Conservation (phyloP, 2,329 filamentous ascomycete genomes). For the Colletotrichum sp. region DNA sequence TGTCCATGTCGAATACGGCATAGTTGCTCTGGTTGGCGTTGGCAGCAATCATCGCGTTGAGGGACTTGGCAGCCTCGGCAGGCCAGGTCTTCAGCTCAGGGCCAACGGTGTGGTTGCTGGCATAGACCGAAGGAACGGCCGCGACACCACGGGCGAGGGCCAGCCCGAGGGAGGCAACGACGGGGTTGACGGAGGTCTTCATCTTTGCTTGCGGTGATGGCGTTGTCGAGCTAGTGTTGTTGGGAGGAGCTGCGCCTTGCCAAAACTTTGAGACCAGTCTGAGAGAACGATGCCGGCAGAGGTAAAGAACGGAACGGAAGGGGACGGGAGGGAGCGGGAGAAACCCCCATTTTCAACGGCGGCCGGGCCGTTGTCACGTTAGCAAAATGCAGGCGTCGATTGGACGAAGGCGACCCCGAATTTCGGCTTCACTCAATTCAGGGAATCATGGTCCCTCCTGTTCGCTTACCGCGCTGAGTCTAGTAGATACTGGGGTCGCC, state of each 20-base stretch:
- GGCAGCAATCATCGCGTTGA: constrained; percentile 40
- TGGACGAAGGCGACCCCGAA: neutral
- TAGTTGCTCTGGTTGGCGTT: constrained; percentile 43
- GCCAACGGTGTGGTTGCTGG: constrained; percentile 15
- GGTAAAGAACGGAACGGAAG: constrained; percentile 3
- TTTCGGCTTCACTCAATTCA: neutral
- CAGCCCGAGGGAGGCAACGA: constrained; percentile 14
- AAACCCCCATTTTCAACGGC: neutral
- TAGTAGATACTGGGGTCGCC: neutral
- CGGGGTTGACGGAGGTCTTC: constrained; percentile 8
- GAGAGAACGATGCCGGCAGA: neutral
- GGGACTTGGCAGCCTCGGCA: constrained; percentile 33
- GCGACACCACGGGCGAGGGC: constrained; percentile 5
- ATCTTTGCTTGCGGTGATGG: neutral
- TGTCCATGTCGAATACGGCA: constrained; percentile 51
- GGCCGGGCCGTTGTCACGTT: constrained; percentile 2
- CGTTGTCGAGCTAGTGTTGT: neutral
- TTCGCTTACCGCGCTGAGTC: constrained; percentile 10
- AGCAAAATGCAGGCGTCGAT: neutral
- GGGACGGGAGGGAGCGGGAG: neutral
- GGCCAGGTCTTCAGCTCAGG: constrained; percentile 39
- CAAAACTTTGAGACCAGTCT: neutral
- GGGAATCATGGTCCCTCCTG: neutral
- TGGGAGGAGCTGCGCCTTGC: neutral
- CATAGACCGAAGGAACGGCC: constrained; percentile 5